Evolutionary conservation across 73 alveolate species (phyloP).

Genomic region (Uronychia binucleata): DNA sequence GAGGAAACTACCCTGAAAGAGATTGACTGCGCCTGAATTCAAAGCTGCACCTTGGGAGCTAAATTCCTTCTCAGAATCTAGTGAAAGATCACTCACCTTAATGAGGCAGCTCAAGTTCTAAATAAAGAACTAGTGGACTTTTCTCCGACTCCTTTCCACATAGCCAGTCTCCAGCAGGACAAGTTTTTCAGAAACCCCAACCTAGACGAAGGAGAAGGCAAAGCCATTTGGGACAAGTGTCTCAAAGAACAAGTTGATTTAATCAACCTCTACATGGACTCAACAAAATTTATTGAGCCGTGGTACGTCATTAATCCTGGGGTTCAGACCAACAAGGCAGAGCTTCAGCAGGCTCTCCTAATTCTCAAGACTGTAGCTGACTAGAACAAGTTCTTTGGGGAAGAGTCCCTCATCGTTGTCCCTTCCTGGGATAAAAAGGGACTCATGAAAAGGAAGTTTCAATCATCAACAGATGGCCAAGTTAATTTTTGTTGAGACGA

Average conservation of each 20-base stretch:
- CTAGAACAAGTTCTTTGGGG: background rate
- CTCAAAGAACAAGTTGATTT: too few relatives aligned
- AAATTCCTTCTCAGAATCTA: background rate
- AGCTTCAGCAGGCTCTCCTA: background rate
- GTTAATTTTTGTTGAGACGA: background rate
- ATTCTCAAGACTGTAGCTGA: background rate
- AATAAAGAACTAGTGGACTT: background rate
- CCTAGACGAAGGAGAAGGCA: background rate
- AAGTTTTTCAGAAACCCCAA: background rate
- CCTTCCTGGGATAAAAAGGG: background rate
- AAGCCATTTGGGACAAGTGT: background rate
- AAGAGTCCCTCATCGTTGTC: background rate
- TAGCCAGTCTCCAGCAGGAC: background rate
- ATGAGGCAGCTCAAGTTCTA: background rate
- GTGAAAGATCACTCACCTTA: background rate
- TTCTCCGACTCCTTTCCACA: background rate
- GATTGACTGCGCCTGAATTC: background rate
- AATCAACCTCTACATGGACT: too few relatives aligned
- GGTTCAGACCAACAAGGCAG: background rate
- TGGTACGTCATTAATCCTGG: background rate
- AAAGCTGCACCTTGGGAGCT: background rate
- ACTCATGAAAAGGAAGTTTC: background rate
- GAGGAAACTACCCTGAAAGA: background rate
- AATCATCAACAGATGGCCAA: too few relatives aligned
- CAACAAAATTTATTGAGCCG: background rate